Percentiles rank a stretch among this genome's conserved stretches.
Evolutionary conservation across 2,329 filamentous ascomycete species (phyloP).

Genomic region (Metarhizium anisopliae): DNA sequence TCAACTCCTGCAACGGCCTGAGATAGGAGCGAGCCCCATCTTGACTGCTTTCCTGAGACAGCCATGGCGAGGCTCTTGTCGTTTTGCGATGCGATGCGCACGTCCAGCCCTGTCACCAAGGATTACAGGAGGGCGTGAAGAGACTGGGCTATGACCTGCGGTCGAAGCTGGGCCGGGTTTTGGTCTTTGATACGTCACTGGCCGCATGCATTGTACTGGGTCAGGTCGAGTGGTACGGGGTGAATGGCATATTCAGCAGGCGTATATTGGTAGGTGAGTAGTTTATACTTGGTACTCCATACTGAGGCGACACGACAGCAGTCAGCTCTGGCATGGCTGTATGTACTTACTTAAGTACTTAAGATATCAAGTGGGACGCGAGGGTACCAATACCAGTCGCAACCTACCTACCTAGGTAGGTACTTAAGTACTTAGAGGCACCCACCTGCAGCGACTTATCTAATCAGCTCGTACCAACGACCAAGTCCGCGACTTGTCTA

Average conservation of each 20-base stretch:
- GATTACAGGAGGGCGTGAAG: background rate
- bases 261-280: too few relatives aligned
- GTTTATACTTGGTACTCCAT: background rate
- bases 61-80: conserved; percentile 30
- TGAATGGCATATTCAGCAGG: background rate
- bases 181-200: background rate
- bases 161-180: background rate
- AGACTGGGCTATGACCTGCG: background rate
- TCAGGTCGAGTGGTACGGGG: background rate
- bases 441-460: too few relatives aligned
- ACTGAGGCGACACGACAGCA: background rate
- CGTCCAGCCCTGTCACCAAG: background rate
- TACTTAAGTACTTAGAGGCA: too few relatives aligned
- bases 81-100: background rate
- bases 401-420: too few relatives aligned
- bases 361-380: too few relatives aligned
- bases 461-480: too few relatives aligned
- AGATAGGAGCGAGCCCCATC: conserved; percentile 75
- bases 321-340: too few relatives aligned
- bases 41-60: conserved; percentile 36
- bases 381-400: too few relatives aligned
- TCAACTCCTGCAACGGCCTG: conserved; percentile 92
- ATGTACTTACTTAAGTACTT: too few relatives aligned
- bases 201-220: background rate
- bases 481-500: too few relatives aligned